phyloP scores from a whole-genome alignment of 2,329 filamentous ascomycete genomes.

The Penicillium paneum region DNA sequence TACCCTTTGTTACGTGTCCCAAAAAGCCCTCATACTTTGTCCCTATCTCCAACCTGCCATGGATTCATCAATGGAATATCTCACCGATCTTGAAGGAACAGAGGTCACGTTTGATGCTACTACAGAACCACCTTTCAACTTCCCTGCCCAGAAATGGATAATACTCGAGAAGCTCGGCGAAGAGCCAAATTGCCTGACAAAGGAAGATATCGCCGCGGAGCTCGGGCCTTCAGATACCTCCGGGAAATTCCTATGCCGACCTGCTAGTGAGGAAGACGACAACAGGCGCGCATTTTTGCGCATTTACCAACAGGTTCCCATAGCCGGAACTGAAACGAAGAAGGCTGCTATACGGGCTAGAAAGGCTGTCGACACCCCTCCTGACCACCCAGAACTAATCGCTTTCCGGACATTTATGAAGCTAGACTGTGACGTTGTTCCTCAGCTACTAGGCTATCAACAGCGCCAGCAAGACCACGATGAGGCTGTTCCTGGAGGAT shows the following conservation, averaged over 20 bases:
- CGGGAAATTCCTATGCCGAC: constrained; percentile 4
- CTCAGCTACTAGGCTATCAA: constrained; percentile 4
- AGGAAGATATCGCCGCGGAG: not conserved
- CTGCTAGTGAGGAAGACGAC: not conserved
- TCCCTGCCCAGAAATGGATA: not conserved
- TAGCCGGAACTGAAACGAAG: constrained; percentile 2
- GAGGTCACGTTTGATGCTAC: not conserved
- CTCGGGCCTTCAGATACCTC: not conserved
- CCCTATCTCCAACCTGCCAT: not conserved
- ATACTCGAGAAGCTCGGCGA: constrained; percentile 1
- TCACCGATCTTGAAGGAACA: not conserved
- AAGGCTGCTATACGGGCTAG: not conserved
- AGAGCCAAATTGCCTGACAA: not conserved
- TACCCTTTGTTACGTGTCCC: too few relatives aligned
- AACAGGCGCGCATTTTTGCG: constrained; percentile 4
- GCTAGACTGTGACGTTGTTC: constrained; percentile 1
- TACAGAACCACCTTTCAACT: not conserved
- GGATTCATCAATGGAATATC: constrained; percentile 4
- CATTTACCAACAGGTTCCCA: constrained; percentile 5
- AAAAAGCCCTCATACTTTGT: too few relatives aligned
- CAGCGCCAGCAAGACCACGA: not conserved
- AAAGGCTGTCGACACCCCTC: not conserved
- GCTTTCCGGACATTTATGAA: not conserved
- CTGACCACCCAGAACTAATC: not conserved
- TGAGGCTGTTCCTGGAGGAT: constrained; percentile 1